phyloP scores from a whole-genome alignment of 208 protist species.

The Trypanosomatidae sp. region DNA sequence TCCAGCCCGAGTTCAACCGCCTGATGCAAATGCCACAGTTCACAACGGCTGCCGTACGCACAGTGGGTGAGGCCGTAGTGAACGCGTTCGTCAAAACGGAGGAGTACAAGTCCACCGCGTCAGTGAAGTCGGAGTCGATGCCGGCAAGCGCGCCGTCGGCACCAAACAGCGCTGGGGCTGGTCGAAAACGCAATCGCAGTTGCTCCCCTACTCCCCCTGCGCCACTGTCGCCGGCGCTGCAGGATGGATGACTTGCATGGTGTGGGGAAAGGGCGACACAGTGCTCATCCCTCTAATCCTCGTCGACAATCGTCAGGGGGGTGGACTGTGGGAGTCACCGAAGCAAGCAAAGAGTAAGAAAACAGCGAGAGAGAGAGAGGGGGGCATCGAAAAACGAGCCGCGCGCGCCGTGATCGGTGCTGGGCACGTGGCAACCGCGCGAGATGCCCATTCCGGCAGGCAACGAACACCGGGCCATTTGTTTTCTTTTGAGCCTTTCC shows the following conservation, averaged over 20 bases:
- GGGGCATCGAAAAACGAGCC: too few relatives aligned
- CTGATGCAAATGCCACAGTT: constrained; percentile 16
- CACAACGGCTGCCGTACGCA: constrained; percentile 6
- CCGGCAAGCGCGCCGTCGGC: neutral
- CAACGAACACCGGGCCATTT: too few relatives aligned
- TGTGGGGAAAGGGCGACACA: neutral
- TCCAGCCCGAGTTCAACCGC: constrained; percentile 38
- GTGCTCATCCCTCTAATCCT: neutral
- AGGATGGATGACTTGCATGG: neutral
- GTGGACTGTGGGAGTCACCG: neutral
- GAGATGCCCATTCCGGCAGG: too few relatives aligned
- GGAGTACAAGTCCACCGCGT: neutral
- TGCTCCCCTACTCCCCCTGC: neutral
- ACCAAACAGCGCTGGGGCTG: neutral
- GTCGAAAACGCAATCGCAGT: constrained; percentile 4
- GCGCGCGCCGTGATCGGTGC: too few relatives aligned
- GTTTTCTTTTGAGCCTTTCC: too few relatives aligned
- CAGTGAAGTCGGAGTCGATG: neutral
- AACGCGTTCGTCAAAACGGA: neutral
- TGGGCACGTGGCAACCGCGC: too few relatives aligned
- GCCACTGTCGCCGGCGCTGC: neutral
- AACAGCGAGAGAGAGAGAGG: neutral
- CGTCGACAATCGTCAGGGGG: neutral
- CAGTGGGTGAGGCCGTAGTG: constrained; percentile 11
- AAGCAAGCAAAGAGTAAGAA: neutral